Conservation (phyloP, 768 basidiomycete genomes). For the Suillus subaureus region DNA sequence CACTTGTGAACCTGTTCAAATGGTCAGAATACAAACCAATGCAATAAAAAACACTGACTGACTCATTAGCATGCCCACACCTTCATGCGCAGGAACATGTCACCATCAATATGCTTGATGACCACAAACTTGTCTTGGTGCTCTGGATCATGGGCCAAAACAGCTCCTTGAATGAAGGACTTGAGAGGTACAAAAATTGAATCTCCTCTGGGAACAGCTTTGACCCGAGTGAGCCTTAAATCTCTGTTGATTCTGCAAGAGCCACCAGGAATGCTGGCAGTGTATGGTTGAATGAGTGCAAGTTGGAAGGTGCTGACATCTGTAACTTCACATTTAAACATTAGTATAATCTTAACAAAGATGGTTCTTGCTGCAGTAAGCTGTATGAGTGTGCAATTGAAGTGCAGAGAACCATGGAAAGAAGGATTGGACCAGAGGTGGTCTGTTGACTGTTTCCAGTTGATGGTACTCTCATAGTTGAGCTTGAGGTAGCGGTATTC, state of each 20-base stretch:
- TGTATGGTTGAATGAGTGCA: slow-evolving; percentile 26
- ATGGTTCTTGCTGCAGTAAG: not conserved
- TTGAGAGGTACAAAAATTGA: slow-evolving; percentile 28
- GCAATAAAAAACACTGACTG: slow-evolving; percentile 32
- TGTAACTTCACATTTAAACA: slow-evolving; percentile 24
- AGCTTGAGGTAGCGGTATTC: slow-evolving; percentile 28
- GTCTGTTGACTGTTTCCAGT: slow-evolving; percentile 32
- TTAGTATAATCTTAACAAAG: slow-evolving; percentile 24
- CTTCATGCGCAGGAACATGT: slow-evolving; percentile 26
- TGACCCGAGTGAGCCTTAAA: slow-evolving; percentile 18
- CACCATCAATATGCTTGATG: slow-evolving; percentile 30
- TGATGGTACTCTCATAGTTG: slow-evolving; percentile 27
- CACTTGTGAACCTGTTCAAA: slow-evolving; percentile 30
- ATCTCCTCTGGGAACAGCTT: slow-evolving; percentile 5
- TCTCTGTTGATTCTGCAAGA: slow-evolving; percentile 21
- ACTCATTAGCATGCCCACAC: not conserved
- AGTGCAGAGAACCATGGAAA: slow-evolving; percentile 28
- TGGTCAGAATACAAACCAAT: slow-evolving; percentile 2
- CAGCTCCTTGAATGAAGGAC: slow-evolving; percentile 10
- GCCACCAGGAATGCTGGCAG: slow-evolving; percentile 2
- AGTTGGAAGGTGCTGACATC: slow-evolving; percentile 11
- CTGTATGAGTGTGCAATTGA: slow-evolving; percentile 30
- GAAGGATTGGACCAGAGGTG: slow-evolving; percentile 32
- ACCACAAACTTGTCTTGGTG: slow-evolving; percentile 26
- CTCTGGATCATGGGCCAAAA: slow-evolving; percentile 22